Base-by-base conservation (phyloP, 768 basidiomycete genomes). In the Auricularia cornea region DNA sequence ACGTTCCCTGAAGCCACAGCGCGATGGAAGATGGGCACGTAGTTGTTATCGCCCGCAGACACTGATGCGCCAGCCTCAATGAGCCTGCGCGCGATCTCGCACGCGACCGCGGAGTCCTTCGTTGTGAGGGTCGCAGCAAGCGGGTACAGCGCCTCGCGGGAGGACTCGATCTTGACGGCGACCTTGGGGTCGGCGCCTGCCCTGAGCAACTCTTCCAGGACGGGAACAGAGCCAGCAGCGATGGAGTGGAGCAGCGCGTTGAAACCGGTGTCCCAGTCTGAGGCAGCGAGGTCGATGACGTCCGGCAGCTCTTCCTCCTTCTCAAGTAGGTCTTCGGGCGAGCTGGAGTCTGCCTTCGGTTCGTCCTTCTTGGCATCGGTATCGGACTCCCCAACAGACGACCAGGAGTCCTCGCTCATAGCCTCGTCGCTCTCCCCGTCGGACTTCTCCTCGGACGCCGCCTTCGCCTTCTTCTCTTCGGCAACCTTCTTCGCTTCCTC, bases 261-360 rank as follows among this genome's bases (percentile, higher is more conserved):
- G 64, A 83, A 79, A 3, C 77, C 76, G 62, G 81, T 78, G 68
- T 86, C 85, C 85, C 85, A 88, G 69, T 86, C 85, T 0, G 76
- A 61, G 1, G 75, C 73, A 54, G 84, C 76, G 65, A 85, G 67
- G 52, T 84, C 81, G n/a, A 86, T 74, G 33, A 87, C 73, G 63
- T 86, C 85, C 0, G 83, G 83, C 38, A 74, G 73, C 52, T 82
- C 79, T 3, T 74, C 71, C 4, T 79, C 72, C 66, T 83, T 83
- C 48, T 83, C 83, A 0, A 79, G 80, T 4, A 81, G 72, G 60
- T 69, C 72, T 40, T 72, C 70, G 48, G 54, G 62, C 28, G 64
- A 60, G 18, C 57, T 65, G 32, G 62, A 41, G 56, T 64, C 56
- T 1, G 28, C 29, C 28, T 32, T 54, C 11, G 23, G n/a, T 14